phyloP scores from a whole-genome alignment of 257 asterid species.

The Solanum appendiculatum region DNA sequence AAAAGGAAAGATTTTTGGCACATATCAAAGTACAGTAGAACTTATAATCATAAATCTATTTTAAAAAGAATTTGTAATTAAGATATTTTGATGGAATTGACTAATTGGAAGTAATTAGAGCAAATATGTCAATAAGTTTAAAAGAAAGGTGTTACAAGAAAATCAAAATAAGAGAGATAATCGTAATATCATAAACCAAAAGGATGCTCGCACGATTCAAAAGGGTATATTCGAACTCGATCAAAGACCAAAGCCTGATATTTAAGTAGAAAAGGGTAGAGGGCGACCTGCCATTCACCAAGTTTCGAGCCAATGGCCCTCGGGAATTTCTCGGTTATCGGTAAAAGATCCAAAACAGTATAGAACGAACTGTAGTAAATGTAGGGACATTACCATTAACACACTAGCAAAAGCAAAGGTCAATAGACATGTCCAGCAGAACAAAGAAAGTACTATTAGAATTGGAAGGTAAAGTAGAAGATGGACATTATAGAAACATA shows the following conservation, averaged over 20 bases:
- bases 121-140: not conserved
- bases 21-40: too few species aligned
- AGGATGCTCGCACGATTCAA: not conserved
- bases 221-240: not conserved
- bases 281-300: not conserved
- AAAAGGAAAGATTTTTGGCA: too few species aligned
- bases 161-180: not conserved
- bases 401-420: not conserved
- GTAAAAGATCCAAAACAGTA: not conserved
- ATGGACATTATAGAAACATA: not conserved
- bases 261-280: not conserved
- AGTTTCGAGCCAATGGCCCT: not conserved
- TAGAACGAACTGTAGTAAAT: not conserved
- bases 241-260: not conserved
- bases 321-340: not conserved
- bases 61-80: not conserved
- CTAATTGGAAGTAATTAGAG: too few species aligned
- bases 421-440: not conserved
- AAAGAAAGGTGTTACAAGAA: not conserved
- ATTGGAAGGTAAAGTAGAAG: not conserved
- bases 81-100: too few species aligned
- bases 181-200: not conserved
- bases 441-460: not conserved
- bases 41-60: too few species aligned
- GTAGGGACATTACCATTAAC: not conserved